A percentile compares a stretch with the other conserved stretches of the same genome.
phyloP scores from a whole-genome alignment of 2,329 filamentous ascomycete genomes.

The Aureobasidium sp. region DNA sequence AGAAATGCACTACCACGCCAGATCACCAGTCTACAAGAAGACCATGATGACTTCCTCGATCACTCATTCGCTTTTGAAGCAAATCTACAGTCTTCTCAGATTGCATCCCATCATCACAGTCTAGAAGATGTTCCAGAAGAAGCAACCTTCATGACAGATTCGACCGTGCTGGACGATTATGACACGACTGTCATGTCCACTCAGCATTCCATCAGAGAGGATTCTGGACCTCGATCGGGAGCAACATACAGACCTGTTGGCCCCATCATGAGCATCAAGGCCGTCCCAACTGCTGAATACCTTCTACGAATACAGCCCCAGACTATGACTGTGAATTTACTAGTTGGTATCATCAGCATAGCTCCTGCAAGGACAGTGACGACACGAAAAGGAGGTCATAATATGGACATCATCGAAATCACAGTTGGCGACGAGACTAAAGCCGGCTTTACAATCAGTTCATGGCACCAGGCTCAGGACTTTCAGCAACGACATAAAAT shows the following conservation, averaged over 20 bases:
- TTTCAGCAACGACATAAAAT: slow-evolving; percentile 18
- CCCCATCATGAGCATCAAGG: slow-evolving; percentile 56
- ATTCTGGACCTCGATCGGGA: slow-evolving; percentile 19
- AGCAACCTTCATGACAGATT: slow-evolving; percentile 32
- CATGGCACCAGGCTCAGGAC: slow-evolving; percentile 59
- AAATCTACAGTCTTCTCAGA: slow-evolving; percentile 56
- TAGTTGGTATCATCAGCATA: slow-evolving; percentile 72
- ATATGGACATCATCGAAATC: slow-evolving; percentile 64
- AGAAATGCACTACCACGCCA: neutral
- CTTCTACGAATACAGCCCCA: slow-evolving; percentile 64
- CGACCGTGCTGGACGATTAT: slow-evolving; percentile 24
- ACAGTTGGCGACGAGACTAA: slow-evolving; percentile 80
- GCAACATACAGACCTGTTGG: slow-evolving; percentile 23
- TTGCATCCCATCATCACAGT: slow-evolving; percentile 27
- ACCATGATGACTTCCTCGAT: slow-evolving; percentile 61
- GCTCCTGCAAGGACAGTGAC: slow-evolving; percentile 59
- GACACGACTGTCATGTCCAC: neutral
- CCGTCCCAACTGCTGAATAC: slow-evolving; percentile 61
- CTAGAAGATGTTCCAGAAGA: slow-evolving; percentile 16
- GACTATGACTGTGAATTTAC: slow-evolving; percentile 72
- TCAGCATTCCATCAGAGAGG: slow-evolving; percentile 12
- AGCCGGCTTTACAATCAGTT: slow-evolving; percentile 72
- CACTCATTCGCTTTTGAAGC: slow-evolving; percentile 68
- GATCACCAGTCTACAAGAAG: slow-evolving; percentile 13
- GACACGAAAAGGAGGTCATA: slow-evolving; percentile 48